Evolutionary conservation across 306 rosid species (phyloP), one percentile per base, ranked within the genome.

Genomic region (Arachis hypogaea): DNA sequence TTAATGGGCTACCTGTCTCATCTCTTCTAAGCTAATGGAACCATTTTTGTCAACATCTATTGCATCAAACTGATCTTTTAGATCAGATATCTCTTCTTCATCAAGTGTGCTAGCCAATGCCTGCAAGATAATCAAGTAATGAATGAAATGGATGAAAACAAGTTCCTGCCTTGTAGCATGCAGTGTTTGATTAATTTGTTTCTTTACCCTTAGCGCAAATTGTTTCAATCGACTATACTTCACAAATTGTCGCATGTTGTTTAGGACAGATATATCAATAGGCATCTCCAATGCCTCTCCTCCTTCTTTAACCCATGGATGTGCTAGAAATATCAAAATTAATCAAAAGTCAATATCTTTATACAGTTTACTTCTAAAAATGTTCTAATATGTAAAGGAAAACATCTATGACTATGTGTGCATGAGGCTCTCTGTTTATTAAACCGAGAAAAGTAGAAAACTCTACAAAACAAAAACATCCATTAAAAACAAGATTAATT

Each of bases 1-100:
- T 66, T 55, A 72, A 64, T 59, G 18, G 14, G 69, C 66, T 68
- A 90, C 98, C 83, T 88, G 98, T 92, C 99, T 90, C 99, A 95
- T 95, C 85, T 95, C 99, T 77, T 95, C 99, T 33, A 95, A 93
- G 77, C 99, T 95, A 82, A 95, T 95, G 45, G 93, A 67, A 56
- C 99, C 99, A 67, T 86, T 95, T 87, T 92, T 95, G 82, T 95
- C 99, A 76, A 95, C 97, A 45, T 95, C 99, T 75, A 95, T 95
- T 66, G 99, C 99, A 76, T 90, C 92, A 76, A 95, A 95, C 81
- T 95, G 99, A 83, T 95, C 99, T 49, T 82, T 92, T 62, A 95
- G 92, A 86, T 92, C 92, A 50, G 97, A 75, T 61, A 95, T 85
- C 83, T 95, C 99, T 67, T 75, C 99, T 45, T 90, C 90, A 43